Percentiles rank a stretch among this genome's conserved stretches.
Conservation (phyloP, 2,329 filamentous ascomycete genomes). For the Arthrobotrys pseudoclavata region DNA sequence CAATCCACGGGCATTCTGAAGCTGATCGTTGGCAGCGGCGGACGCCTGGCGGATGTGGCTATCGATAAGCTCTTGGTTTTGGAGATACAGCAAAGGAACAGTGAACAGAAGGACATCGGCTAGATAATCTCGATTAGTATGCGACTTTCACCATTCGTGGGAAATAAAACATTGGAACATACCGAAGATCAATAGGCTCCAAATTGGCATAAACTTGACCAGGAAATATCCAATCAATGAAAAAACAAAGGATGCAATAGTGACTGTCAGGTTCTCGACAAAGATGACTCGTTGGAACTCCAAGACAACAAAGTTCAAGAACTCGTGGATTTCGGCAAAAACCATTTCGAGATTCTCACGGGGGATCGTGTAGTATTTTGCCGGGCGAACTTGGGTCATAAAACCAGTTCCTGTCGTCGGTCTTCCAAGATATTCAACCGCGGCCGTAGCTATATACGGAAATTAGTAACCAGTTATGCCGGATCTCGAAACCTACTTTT, state of each 20-base stretch:
- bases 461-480: slow-evolving; percentile 9
- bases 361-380: slow-evolving; percentile 77
- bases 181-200: slow-evolving; percentile 75
- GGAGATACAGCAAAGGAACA: slow-evolving; percentile 75
- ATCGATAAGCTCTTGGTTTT: slow-evolving; percentile 79
- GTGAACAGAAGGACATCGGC: slow-evolving; percentile 74
- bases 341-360: slow-evolving; percentile 74
- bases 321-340: slow-evolving; percentile 76
- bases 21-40: slow-evolving; percentile 74
- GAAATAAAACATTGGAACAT: slow-evolving; percentile 7
- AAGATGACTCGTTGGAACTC: slow-evolving; percentile 78
- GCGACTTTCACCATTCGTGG: neutral
- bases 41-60: slow-evolving; percentile 73
- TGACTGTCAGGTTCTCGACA: slow-evolving; percentile 76
- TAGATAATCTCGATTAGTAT: slow-evolving; percentile 22
- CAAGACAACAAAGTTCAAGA: slow-evolving; percentile 80
- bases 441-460: slow-evolving; percentile 61
- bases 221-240: slow-evolving; percentile 78
- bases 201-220: slow-evolving; percentile 78
- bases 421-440: slow-evolving; percentile 73
- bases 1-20: slow-evolving; percentile 73
- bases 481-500: neutral
- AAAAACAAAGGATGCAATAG: slow-evolving; percentile 72
- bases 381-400: slow-evolving; percentile 76
- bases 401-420: slow-evolving; percentile 74